Evolutionary conservation across 2,329 filamentous ascomycete species (phyloP).

Genomic region (Colletotrichum trifolii): DNA sequence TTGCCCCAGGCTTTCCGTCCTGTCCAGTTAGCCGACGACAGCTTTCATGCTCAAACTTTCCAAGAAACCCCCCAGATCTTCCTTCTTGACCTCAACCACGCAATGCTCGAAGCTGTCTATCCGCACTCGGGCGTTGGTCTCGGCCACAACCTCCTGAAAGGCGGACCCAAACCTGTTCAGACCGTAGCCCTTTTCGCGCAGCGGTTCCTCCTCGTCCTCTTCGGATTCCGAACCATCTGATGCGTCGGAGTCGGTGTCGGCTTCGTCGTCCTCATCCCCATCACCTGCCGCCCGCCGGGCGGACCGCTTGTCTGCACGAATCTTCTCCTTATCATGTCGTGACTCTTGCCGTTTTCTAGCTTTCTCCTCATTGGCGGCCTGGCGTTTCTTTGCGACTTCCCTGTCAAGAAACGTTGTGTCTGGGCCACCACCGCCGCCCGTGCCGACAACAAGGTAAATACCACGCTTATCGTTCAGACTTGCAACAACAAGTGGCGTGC

Average conservation of each 20-base stretch:
- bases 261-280: conserved; percentile 61
- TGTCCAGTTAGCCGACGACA: conserved; percentile 69
- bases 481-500: conserved; percentile 89
- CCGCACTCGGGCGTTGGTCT: conserved; percentile 88
- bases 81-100: conserved; percentile 97
- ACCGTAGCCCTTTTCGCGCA: conserved; percentile 73
- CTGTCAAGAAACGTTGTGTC: conserved; percentile 76
- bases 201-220: conserved; percentile 67
- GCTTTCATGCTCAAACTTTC: conserved; percentile 93
- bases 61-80: conserved; percentile 89
- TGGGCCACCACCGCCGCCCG: conserved; percentile 85
- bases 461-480: conserved; percentile 88
- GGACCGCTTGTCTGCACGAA: conserved; percentile 70
- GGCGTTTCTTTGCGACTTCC: conserved; percentile 71
- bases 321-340: conserved; percentile 66
- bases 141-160: conserved; percentile 92
- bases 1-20: neutral
- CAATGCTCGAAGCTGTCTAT: conserved; percentile 98
- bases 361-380: conserved; percentile 72
- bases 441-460: conserved; percentile 92
- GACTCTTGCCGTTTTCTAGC: conserved; percentile 70
- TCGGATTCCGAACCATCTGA: conserved; percentile 55
- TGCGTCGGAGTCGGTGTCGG: conserved; percentile 54
- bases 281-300: conserved; percentile 61
- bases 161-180: conserved; percentile 93